Evolutionary conservation across 306 rosid genomes (phyloP).

Genomic region (Lathyrus sativus): DNA sequence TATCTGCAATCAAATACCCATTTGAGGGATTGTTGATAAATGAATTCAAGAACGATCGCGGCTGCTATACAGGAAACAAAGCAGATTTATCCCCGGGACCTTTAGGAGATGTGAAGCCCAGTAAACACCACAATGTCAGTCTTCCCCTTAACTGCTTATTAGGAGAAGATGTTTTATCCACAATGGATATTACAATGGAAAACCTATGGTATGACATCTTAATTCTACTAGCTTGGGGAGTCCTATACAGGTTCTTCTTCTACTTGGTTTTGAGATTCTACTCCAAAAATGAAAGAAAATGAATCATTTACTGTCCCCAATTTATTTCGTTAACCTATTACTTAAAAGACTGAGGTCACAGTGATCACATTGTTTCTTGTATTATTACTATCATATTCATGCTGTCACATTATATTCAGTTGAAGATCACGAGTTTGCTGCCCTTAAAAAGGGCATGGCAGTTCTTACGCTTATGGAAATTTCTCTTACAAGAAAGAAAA

Average conservation of each 20-base stretch:
- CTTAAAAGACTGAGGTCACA: constrained; percentile 11
- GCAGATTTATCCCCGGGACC: constrained; percentile 73
- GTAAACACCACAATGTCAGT: constrained; percentile 37
- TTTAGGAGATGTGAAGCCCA: constrained; percentile 50
- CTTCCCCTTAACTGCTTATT: constrained; percentile 47
- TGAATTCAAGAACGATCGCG: constrained; percentile 62
- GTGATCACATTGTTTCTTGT: constrained; percentile 19
- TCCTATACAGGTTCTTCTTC: constrained; percentile 76
- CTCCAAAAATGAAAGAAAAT: constrained; percentile 85
- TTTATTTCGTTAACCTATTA: not conserved
- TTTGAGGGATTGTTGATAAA: constrained; percentile 79
- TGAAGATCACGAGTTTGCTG: constrained; percentile 20
- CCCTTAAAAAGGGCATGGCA: not conserved
- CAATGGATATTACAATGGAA: constrained; percentile 58
- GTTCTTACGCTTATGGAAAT: not conserved
- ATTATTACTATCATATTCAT: constrained; percentile 4
- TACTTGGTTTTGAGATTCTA: constrained; percentile 87
- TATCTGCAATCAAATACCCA: constrained; percentile 89
- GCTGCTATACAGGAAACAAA: constrained; percentile 58
- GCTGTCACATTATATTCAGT: constrained; percentile 2
- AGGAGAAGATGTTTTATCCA: constrained; percentile 65
- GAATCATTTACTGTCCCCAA: constrained; percentile 26
- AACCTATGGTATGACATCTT: constrained; percentile 58
- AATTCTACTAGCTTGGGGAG: constrained; percentile 89
- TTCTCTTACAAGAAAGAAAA: not conserved